Evolutionary conservation across 1,284 basidiomycete genomes (phyloP), one percentile per base, ranked within the genome.

Genomic region (Bjerkandera adusta): DNA sequence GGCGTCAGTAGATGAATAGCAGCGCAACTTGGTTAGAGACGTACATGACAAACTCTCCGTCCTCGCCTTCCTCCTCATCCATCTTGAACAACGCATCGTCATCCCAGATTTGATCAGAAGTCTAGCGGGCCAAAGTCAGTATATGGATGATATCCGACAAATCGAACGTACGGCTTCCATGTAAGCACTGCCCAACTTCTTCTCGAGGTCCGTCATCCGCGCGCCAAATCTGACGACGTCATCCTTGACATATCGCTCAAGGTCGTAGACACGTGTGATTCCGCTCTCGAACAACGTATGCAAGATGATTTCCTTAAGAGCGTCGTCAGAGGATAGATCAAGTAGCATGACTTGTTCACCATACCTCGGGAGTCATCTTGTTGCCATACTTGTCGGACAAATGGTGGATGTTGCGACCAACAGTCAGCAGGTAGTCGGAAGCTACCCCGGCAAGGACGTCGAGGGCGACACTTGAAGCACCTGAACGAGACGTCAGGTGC

Each of bases 211-310:
- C 2, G 68, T 61, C 33, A 97, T 69, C 43, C 91, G 81, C 20
- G 72, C 67, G 2, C 91, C 89, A 59, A 96, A 88, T 39, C 91
- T 77, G 57, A 92, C 73, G 36, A 98, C 79, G 56, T 97, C 95
- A 58, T 97, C 92, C 42, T 81, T 80, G 61, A 98, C 82, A 64
- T 97, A 95, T 16, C 83, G 75, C 58, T 96, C 90, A 0, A 98
- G 76, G 51, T 89, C 83, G 46, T 80, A 75, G 11, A 93, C 71
- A 45, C 83, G 77, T 0, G 89, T 79, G 8, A 82, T 82, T 1
- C 92, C 92, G 50, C 88, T 90, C 66, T 96, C 90, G 53, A 92
- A 89, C 11, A 98, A 70, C 0, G 89, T 88, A 64, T 96, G 92
- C 3, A 94, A 73, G 26, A 97, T 82, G 40, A 97, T 92, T 80